A percentile compares a stretch with the other conserved stretches of the same genome.
Conservation (phyloP, 2,329 filamentous ascomycete species). For the Periconia digitata region DNA sequence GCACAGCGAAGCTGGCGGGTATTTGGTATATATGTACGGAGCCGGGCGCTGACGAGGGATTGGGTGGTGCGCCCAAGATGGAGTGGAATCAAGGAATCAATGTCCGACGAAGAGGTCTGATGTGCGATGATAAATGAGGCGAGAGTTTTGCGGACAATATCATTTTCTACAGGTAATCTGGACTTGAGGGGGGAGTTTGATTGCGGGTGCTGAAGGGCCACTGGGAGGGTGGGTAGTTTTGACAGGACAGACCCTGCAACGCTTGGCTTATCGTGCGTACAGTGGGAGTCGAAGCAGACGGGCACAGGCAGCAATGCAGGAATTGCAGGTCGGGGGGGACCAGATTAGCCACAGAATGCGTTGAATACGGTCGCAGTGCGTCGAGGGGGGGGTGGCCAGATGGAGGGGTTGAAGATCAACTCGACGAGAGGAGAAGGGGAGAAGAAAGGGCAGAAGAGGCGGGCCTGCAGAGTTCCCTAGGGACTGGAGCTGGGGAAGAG, state of each 20-base stretch:
- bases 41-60: constrained; percentile 30
- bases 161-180: constrained; percentile 41
- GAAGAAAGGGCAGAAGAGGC: constrained; percentile 31
- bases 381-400: constrained; percentile 28
- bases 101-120: constrained; percentile 32
- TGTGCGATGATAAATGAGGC: constrained; percentile 34
- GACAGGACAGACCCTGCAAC: constrained; percentile 43
- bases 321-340: constrained; percentile 35
- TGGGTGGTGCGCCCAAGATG: constrained; percentile 3
- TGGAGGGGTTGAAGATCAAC: constrained; percentile 27
- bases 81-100: constrained; percentile 36
- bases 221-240: constrained; percentile 38
- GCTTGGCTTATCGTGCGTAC: constrained; percentile 41
- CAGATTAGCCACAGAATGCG: constrained; percentile 38
- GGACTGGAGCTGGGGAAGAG: constrained; percentile 23
- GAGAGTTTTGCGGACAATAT: constrained; percentile 43
- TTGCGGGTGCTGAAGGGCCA: constrained; percentile 35
- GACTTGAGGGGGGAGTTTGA: constrained; percentile 21
- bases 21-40: constrained; percentile 30
- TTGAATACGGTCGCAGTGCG: constrained; percentile 28
- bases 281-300: constrained; percentile 28
- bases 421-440: constrained; percentile 22
- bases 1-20: constrained; percentile 30
- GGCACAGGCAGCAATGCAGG: constrained; percentile 45
- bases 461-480: constrained; percentile 39